phyloP scores from a whole-genome alignment of 768 basidiomycete species.

The Pleurotus platypus region DNA sequence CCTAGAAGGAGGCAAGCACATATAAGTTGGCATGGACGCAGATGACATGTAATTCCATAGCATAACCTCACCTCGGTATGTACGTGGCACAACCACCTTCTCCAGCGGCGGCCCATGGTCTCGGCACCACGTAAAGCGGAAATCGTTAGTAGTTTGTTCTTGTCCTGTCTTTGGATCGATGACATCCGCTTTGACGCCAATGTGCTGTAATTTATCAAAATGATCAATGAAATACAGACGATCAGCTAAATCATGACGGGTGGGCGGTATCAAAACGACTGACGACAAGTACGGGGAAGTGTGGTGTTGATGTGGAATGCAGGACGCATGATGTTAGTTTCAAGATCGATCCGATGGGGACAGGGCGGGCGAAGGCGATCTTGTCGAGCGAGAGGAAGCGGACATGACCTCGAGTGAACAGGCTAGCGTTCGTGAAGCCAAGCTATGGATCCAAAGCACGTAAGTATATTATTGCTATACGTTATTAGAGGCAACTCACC shows the following conservation, averaged over 20 bases:
- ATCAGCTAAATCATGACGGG: background rate
- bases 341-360: constrained; percentile 82
- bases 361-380: constrained; percentile 76
- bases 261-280: constrained; percentile 20
- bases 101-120: constrained; percentile 31
- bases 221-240: constrained; percentile 40
- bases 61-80: constrained; percentile 53
- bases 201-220: constrained; percentile 42
- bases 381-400: constrained; percentile 77
- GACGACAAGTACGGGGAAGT: constrained; percentile 59
- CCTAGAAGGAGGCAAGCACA: constrained; percentile 38
- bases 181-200: constrained; percentile 68
- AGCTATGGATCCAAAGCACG: constrained; percentile 36
- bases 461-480: too few species aligned
- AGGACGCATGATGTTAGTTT: constrained; percentile 68
- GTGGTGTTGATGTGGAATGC: constrained; percentile 47
- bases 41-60: constrained; percentile 10
- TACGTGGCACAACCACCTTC: constrained; percentile 60
- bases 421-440: constrained; percentile 65
- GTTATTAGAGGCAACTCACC: constrained; percentile 26
- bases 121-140: constrained; percentile 69
- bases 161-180: constrained; percentile 63
- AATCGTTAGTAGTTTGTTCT: constrained; percentile 71
- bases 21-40: too few species aligned
- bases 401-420: constrained; percentile 65